Conservation (phyloP, 306 rosid species). For the Lupinus albus region DNA sequence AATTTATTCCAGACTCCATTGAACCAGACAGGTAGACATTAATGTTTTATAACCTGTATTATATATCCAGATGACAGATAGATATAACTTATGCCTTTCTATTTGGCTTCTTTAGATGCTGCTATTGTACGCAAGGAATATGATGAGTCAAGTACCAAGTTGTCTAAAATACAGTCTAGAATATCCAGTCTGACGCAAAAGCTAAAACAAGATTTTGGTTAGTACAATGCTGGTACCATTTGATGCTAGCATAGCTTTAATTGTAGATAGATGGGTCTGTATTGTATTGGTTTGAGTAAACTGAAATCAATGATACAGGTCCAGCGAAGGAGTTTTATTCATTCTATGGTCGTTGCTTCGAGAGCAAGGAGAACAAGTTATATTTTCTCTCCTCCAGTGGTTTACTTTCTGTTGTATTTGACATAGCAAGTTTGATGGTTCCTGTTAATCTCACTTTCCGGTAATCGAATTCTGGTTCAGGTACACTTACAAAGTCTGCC, state of each 20-base stretch:
- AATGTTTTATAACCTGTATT: conserved; percentile 25
- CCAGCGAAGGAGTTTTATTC: conserved; percentile 90
- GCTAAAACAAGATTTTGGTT: conserved; percentile 87
- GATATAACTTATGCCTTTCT: conserved; percentile 40
- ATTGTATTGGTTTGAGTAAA: conserved; percentile 40
- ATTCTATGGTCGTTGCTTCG: conserved; percentile 82
- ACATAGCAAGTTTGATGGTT: conserved; percentile 36
- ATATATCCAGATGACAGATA: conserved; percentile 3
- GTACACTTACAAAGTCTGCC: conserved; percentile 95
- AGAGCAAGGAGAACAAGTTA: conserved; percentile 92
- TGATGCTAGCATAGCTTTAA: conserved; percentile 23
- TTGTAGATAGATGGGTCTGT: conserved; percentile 32
- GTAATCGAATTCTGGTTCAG: conserved; percentile 55
- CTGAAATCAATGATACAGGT: conserved; percentile 65
- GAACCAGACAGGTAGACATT: conserved; percentile 75
- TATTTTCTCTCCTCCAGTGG: conserved; percentile 36
- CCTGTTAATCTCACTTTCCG: conserved; percentile 45
- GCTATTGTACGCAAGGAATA: conserved; percentile 86
- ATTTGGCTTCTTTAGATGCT: conserved; percentile 67
- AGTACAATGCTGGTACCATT: conserved; percentile 48
- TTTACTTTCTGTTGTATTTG: conserved; percentile 37
- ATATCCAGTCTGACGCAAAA: conserved; percentile 84
- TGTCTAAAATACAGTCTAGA: conserved; percentile 83
- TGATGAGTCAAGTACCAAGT: conserved; percentile 80
- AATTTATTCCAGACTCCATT: conserved; percentile 87